phyloP scores from a whole-genome alignment of 2,329 filamentous ascomycete species.

The Cryphonectria nitschkei region DNA sequence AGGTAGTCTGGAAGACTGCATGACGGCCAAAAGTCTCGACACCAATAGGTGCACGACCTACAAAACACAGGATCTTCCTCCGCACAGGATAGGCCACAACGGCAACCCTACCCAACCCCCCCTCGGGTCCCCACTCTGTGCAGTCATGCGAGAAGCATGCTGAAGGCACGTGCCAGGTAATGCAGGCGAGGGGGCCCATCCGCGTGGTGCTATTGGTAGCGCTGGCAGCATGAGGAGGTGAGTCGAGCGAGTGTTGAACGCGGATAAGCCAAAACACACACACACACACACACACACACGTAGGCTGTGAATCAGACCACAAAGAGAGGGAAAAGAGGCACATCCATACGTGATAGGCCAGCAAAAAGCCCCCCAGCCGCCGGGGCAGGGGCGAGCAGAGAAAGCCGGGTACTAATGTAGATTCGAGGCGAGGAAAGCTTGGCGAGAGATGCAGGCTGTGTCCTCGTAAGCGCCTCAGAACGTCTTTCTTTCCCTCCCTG shows the following conservation, averaged over 20 bases:
- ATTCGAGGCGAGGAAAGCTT: neutral
- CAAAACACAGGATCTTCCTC: neutral
- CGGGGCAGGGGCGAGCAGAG: neutral
- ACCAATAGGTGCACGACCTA: neutral
- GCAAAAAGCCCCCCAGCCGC: neutral
- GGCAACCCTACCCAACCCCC: neutral
- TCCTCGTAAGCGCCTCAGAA: neutral
- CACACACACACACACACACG: neutral
- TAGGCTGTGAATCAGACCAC: neutral
- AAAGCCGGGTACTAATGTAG: neutral
- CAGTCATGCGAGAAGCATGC: conserved; percentile 7
- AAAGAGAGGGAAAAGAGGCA: neutral
- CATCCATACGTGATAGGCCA: neutral
- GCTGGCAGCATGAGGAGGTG: neutral
- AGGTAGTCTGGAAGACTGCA: neutral
- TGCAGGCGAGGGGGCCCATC: conserved; percentile 7
- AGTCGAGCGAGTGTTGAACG: neutral
- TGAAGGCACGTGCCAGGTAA: neutral
- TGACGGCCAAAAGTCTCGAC: neutral
- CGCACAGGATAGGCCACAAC: neutral
- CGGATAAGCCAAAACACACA: conserved; percentile 4
- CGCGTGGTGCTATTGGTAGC: neutral
- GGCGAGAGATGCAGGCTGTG: neutral
- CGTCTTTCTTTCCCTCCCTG: too few species aligned
- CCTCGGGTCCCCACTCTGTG: conserved; percentile 11